Percentiles rank a stretch among this genome's conserved stretches.
Conservation (phyloP, 2,329 filamentous ascomycete species). For the Phaeophleospora eucalypticola region DNA sequence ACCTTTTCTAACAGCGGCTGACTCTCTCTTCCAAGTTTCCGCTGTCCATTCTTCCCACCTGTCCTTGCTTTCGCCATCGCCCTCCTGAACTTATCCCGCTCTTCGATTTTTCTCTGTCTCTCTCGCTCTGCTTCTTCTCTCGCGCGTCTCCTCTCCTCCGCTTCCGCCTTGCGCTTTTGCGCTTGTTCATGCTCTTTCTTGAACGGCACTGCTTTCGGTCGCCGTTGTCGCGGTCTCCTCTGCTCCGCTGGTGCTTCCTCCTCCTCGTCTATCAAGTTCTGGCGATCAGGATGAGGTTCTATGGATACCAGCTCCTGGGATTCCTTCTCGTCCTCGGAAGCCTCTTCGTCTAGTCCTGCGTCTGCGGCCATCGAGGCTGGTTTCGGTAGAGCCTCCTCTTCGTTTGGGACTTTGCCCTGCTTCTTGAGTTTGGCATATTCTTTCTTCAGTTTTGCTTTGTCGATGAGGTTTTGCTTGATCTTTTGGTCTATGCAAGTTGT, state of each 20-base stretch:
- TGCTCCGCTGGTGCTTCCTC: constrained; percentile 13
- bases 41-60: constrained; percentile 64
- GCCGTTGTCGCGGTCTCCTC: constrained; percentile 29
- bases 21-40: constrained; percentile 79
- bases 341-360: constrained; percentile 20
- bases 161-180: constrained; percentile 57
- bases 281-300: constrained; percentile 44
- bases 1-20: constrained; percentile 72
- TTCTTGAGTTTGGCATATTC: constrained; percentile 84
- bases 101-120: constrained; percentile 49
- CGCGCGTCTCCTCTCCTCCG: constrained; percentile 55
- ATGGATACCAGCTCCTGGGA: constrained; percentile 34
- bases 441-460: constrained; percentile 91
- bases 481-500: constrained; percentile 60
- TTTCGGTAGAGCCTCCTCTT: constrained; percentile 27
- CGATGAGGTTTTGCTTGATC: constrained; percentile 83
- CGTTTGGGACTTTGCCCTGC: constrained; percentile 34
- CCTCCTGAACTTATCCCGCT: constrained; percentile 67
- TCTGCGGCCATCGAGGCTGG: constrained; percentile 28
- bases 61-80: constrained; percentile 59
- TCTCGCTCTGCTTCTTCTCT: constrained; percentile 62
- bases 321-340: constrained; percentile 7
- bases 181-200: constrained; percentile 44
- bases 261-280: constrained; percentile 28
- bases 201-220: constrained; percentile 43